phyloP scores from a whole-genome alignment of 2,329 filamentous ascomycete genomes.

The Kalmusia sp. region DNA sequence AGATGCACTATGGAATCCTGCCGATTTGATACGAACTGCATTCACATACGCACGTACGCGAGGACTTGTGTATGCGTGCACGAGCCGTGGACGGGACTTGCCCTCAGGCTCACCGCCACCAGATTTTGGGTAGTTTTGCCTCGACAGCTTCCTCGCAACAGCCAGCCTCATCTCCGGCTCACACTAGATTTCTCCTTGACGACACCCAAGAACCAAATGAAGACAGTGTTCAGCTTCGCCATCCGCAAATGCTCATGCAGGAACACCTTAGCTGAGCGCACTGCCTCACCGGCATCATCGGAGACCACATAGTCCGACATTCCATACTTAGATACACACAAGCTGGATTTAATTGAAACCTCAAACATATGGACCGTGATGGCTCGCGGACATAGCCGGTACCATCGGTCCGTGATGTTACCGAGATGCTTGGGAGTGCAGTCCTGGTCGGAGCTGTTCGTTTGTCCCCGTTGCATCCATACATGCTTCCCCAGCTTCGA shows the following conservation, averaged over 20 bases:
- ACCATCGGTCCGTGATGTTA: too few species aligned
- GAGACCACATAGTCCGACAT: not conserved
- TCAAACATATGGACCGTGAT: too few species aligned
- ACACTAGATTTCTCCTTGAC: not conserved
- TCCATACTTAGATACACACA: not conserved
- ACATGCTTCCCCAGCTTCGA: too few species aligned
- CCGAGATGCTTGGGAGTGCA: too few species aligned
- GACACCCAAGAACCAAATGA: not conserved
- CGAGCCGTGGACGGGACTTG: not conserved
- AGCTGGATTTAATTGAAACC: too few species aligned
- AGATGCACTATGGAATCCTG: too few species aligned
- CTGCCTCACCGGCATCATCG: not conserved
- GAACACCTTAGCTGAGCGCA: not conserved
- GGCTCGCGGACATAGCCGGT: too few species aligned
- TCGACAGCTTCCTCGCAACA: not conserved
- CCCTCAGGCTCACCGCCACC: not conserved
- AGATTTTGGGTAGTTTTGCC: not conserved
- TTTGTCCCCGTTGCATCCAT: too few species aligned
- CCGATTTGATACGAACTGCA: not conserved
- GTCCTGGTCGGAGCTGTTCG: too few species aligned
- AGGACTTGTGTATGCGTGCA: too few species aligned
- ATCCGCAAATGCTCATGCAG: not conserved
- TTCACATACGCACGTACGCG: not conserved
- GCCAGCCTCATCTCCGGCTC: not conserved
- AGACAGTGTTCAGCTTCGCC: not conserved